phyloP scores from a whole-genome alignment of 371 early-diverging fungal species.

The Rozella allomycis region DNA sequence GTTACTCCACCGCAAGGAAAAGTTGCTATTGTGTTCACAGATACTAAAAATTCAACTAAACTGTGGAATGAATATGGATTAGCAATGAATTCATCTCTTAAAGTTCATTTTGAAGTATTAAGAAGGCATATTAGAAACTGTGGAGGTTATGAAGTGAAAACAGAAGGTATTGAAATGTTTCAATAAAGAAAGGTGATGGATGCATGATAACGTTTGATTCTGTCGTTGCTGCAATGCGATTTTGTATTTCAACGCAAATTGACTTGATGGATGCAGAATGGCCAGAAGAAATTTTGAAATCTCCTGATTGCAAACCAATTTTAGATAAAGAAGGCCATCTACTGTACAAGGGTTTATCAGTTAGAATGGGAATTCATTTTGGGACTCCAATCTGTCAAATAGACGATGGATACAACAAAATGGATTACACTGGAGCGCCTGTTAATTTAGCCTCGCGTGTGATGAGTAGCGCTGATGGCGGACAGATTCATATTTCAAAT shows the following conservation, averaged over 20 bases:
- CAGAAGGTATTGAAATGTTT: too few relatives aligned
- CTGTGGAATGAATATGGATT: conserved; percentile 74
- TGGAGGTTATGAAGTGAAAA: conserved; percentile 91
- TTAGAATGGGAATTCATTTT: conserved; percentile 89
- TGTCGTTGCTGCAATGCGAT: conserved; percentile 58
- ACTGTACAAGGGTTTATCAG: conserved; percentile 65
- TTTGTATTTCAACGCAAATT: conserved; percentile 72
- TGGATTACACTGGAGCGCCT: conserved; percentile 92
- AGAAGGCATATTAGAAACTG: conserved; percentile 51
- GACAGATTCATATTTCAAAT: conserved; percentile 38
- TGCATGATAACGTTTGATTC: conserved; percentile 85
- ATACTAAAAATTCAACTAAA: conserved; percentile 78
- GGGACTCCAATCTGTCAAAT: conserved; percentile 74
- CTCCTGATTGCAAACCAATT: conserved; percentile 53
- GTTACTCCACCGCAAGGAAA: conserved; percentile 67
- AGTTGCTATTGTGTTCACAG: conserved; percentile 79
- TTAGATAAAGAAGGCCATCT: conserved; percentile 18
- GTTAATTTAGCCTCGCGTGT: conserved; percentile 75
- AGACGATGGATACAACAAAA: conserved; percentile 68
- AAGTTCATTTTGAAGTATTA: conserved; percentile 68
- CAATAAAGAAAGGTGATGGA: too few relatives aligned
- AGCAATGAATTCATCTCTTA: conserved; percentile 72
- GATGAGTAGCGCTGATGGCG: conserved; percentile 70
- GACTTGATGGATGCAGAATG: conserved; percentile 65
- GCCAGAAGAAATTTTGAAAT: conserved; percentile 69